Base-by-base conservation (phyloP, 768 basidiomycete species). In the Pluteus cervinus region DNA sequence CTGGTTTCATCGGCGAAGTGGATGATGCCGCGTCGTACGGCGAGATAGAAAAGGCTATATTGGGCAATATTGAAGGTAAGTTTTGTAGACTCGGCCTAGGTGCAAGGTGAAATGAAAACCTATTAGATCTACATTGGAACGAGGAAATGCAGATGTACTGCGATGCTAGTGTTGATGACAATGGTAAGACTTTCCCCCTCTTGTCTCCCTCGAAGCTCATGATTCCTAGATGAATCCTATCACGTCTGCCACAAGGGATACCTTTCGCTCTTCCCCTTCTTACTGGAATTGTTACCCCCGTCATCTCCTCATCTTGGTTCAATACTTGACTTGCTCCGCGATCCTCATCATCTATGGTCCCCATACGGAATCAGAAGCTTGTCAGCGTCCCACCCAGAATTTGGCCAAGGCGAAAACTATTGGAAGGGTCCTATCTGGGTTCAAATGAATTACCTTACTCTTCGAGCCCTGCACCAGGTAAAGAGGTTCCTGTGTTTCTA, bases 371-470 rank as follows among this genome's bases (percentile, higher is more conserved):
- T 97, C 24, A 82, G 93, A 20, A 93, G 89, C 45, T 62, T 98
- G 37, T 90, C 86, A 5, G 79, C 74, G n/a, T 76, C 79, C 14
- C 90, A 97, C 53, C 78, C 84, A n/a, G 75, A 87, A 33, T 97
- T 91, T 50, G 93, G 92, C 10, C 65, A 76, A 49, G 94, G 85
- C 32, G 93, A 98, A 60, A 88, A 98, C 62, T 98, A 98, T 59
- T 98, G 93, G 93, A 84, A 83, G 51, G 92, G 94, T 1, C 88
- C 93, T 3, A 85, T 98, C 33, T 97, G 93, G 93, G 75, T 96
- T 24, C 93, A 90, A 57, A 93, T 98, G 86, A 97, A 98, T 60
- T 98, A 91, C 54, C 71, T 98, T 43, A 80, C 83, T 11, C 65
- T 98, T 36, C 70, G 76, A 18, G 76, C 90, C 9, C 61, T 98